Evolutionary conservation across 805 yeast species (phyloP).

Genomic region (Sugiyamaella mastotermitis): DNA sequence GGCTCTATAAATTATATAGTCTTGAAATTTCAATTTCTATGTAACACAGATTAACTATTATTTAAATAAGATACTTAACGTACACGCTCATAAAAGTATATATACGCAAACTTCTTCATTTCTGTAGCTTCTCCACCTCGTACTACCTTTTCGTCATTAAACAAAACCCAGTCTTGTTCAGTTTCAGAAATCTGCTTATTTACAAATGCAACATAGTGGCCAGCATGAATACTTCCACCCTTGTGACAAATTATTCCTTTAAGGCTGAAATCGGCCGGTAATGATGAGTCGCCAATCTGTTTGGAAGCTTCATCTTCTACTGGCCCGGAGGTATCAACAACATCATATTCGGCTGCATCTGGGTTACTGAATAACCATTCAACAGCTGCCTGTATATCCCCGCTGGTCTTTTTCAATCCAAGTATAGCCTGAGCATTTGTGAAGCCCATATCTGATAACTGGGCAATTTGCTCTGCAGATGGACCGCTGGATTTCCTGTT

Average conservation of each 20-base stretch:
- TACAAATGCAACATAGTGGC: constrained; percentile 82
- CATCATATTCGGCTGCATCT: constrained; percentile 44
- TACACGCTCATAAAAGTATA: constrained; percentile 36
- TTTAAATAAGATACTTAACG: no score
- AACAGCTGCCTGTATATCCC: constrained; percentile 68
- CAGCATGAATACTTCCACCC: constrained; percentile 84
- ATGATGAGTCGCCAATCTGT: constrained; percentile 16
- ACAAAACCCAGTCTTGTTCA: constrained; percentile 59
- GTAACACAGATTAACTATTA: no score
- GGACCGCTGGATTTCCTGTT: constrained; percentile 20
- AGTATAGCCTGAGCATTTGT: constrained; percentile 56
- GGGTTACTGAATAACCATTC: constrained; percentile 89
- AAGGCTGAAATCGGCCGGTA: constrained; percentile 41
- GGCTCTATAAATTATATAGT: no score
- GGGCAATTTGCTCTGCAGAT: constrained; percentile 30
- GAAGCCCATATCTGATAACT: constrained; percentile 75
- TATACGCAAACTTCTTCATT: constrained; percentile 43
- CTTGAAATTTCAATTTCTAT: no score
- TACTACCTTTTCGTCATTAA: constrained; percentile 86
- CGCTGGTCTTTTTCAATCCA: constrained; percentile 55
- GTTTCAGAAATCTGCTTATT: constrained; percentile 36
- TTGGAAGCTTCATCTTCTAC: constrained; percentile 14
- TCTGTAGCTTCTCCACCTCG: constrained; percentile 38
- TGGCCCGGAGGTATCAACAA: no score
- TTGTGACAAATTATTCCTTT: constrained; percentile 78